Conservation (phyloP, 495 filamentous ascomycete genomes). For the Neurospora sublineolata region DNA sequence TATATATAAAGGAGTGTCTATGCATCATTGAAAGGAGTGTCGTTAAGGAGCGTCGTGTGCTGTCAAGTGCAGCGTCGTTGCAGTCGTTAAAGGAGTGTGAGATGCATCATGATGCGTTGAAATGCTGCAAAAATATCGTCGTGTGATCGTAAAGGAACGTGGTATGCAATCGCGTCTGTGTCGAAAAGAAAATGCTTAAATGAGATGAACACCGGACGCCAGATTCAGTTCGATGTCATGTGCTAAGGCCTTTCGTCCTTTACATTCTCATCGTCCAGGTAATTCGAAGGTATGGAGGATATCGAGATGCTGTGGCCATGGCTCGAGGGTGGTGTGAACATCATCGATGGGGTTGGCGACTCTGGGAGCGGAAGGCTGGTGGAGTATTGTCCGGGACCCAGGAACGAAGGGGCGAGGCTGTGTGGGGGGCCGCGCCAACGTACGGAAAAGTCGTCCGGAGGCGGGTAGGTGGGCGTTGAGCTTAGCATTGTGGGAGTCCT, state of each 20-base stretch:
- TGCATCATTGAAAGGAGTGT: constrained; percentile 8
- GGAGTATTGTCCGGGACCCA: constrained; percentile 23
- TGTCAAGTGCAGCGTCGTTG: constrained; percentile 19
- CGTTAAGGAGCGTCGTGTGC: not conserved
- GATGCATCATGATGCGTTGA: constrained; percentile 18
- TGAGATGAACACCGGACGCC: constrained; percentile 9
- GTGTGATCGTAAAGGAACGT: constrained; percentile 35
- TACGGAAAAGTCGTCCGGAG: constrained; percentile 20
- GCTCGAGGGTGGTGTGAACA: constrained; percentile 15
- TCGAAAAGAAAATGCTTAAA: constrained; percentile 13
- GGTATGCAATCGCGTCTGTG: constrained; percentile 40
- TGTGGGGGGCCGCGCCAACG: constrained; percentile 12
- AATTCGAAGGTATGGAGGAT: constrained; percentile 14
- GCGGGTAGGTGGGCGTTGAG: constrained; percentile 24
- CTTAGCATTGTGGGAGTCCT: constrained; percentile 30
- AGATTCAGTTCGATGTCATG: not conserved
- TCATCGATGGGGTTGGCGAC: constrained; percentile 20
- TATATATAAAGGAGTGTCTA: constrained; percentile 31
- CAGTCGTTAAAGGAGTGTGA: constrained; percentile 31
- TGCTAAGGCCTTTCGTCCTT: constrained; percentile 15
- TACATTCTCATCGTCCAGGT: constrained; percentile 14
- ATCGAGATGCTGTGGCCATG: constrained; percentile 20
- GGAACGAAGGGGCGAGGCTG: constrained; percentile 23
- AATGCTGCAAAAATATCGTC: constrained; percentile 20
- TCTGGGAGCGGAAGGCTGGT: constrained; percentile 22